These are phyloP conservation scores for Goniomonas avonlea DNA, from an alignment of 78 protist genomes.

Conservation along the genomic window DNA sequence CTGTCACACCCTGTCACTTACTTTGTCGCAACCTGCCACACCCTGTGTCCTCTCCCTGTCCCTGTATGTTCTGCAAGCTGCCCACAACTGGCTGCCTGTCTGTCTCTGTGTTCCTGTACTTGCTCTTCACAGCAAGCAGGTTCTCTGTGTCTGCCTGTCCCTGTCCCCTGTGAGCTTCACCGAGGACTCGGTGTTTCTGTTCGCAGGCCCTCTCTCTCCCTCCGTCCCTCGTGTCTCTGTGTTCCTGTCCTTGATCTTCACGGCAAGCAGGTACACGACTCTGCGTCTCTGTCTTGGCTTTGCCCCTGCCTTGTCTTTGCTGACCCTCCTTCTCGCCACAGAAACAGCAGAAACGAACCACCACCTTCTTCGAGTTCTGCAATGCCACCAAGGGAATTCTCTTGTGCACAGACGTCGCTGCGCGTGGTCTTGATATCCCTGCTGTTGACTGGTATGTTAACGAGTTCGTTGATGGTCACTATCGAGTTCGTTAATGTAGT, in stretches of 20 bases:
- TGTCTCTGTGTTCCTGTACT: not conserved
- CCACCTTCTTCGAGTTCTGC: conserved; percentile 94
- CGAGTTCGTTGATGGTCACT: too few species aligned
- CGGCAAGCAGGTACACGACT: too few species aligned
- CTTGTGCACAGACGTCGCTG: conserved; percentile 97
- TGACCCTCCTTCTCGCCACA: too few species aligned
- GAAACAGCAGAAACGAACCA: conserved; percentile 93
- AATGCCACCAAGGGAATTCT: conserved; percentile 84
- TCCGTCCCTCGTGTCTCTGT: not conserved
- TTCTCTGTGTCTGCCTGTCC: too few species aligned
- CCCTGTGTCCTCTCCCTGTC: too few species aligned
- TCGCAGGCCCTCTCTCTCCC: too few species aligned
- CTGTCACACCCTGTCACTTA: not conserved
- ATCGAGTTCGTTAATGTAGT: too few species aligned
- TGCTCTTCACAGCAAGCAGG: not conserved
- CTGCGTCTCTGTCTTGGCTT: not conserved
- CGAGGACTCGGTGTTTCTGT: too few species aligned
- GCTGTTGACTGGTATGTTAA: too few species aligned
- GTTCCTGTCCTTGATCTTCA: not conserved
- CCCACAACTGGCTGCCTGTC: not conserved
- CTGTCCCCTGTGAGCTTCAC: too few species aligned
- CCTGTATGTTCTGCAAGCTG: too few species aligned
- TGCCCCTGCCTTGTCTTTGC: not conserved
- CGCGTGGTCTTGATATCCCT: conserved; percentile 99
- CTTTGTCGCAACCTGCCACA: too few species aligned